Conservation (phyloP, 164 flowering plant species). For the Magnolia changhungtana region DNA sequence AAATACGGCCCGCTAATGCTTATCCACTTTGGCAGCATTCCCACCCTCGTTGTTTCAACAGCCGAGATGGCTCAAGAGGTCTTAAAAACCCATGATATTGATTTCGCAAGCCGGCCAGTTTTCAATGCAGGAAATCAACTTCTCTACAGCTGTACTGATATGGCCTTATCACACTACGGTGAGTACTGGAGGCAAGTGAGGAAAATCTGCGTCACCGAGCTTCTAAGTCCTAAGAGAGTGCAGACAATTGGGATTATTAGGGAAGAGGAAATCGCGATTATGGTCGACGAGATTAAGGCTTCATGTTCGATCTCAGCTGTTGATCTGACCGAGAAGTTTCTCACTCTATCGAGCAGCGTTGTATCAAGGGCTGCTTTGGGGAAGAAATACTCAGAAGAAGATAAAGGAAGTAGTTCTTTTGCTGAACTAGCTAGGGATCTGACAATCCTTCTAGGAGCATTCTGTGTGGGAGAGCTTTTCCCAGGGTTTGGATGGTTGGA, state of each 20-base stretch:
- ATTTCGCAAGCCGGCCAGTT: background rate
- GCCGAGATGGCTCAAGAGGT: background rate
- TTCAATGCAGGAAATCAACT: background rate
- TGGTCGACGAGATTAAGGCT: background rate
- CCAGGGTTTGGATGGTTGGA: slow-evolving; percentile 1
- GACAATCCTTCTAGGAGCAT: background rate
- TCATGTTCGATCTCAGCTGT: background rate
- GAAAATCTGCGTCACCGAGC: slow-evolving; percentile 2
- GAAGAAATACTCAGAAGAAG: background rate
- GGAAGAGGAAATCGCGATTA: background rate
- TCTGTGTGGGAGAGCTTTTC: slow-evolving; percentile 1
- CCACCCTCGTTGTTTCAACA: background rate
- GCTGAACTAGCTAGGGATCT: background rate
- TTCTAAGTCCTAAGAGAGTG: slow-evolving; percentile 10
- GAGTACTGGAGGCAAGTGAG: background rate
- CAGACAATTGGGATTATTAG: background rate
- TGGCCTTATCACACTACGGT: background rate
- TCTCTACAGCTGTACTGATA: background rate
- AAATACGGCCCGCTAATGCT: slow-evolving; percentile 4
- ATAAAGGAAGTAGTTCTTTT: background rate
- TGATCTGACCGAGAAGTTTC: background rate
- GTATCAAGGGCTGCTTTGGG: slow-evolving; percentile 1
- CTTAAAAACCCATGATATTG: slow-evolving; percentile 2
- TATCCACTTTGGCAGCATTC: background rate
- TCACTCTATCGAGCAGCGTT: background rate